Evolutionary conservation across 495 filamentous ascomycete genomes (phyloP), one percentile per base, ranked within the genome.

Genomic region (Hyaloscypha bicolor): DNA sequence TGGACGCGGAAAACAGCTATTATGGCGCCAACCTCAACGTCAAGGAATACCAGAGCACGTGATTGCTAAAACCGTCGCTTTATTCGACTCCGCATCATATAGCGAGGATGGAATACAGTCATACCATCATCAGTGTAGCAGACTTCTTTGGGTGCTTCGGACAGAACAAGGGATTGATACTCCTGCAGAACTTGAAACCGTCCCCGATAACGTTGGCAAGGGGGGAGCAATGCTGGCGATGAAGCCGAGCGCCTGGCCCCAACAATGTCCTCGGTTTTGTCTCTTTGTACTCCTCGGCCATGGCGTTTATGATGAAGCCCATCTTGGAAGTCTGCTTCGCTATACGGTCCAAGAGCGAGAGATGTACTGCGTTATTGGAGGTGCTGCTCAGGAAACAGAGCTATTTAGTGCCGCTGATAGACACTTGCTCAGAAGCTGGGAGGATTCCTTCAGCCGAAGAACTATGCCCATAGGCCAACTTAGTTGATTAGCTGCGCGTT

Each of bases 231-330:
- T 63, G 21, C 21, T 63, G 22, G 60, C 60, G 14, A 32, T 63
- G 30, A 63, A 52, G 39, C 9, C 33, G 33, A 22, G 30, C 42
- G 4, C 9, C 35, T 63, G 60, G 60, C 60, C 60, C 6, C 35
- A 30, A 63, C 21, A 22, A 51, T 63, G 60, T 63, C 60, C 60
- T 52, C 37, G 42, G 51, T 63, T 63, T 63, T 63, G 60, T 63
- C 60, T 63, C 25, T 63, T 63, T 25, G 60, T 63, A 12, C 60
- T 63, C 4, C 37, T 63, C 60, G 39, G 31, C 37, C 60, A 63
- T 21, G 35, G 25, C 29, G 11, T 63, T n/a, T 4, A 51, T 25
- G 39, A 63, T 29, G 21, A 51, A 31, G 42, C 16, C 16, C 16
- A 22, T 4, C 60, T 63, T 48, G 21, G 60, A 52, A 6, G 6